Percentiles rank a stretch among this genome's conserved stretches.
phyloP scores from a whole-genome alignment of 768 basidiomycete genomes.

The Lactifluus pinguis region DNA sequence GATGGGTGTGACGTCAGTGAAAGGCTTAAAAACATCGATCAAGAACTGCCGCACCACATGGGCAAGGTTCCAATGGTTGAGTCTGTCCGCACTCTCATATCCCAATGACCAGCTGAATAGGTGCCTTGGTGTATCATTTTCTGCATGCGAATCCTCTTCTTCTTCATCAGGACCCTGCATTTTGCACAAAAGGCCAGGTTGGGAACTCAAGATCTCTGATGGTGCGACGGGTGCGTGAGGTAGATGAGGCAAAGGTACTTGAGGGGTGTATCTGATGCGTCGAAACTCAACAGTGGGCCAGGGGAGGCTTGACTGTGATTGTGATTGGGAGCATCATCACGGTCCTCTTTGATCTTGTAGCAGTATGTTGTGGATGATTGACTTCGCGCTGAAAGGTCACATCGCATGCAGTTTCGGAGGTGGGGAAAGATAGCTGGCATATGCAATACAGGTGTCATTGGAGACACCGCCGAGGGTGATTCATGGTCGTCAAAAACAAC shows the following conservation, averaged over 20 bases:
- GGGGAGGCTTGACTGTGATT: constrained; percentile 27
- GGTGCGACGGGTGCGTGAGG: constrained; percentile 48
- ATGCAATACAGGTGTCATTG: constrained; percentile 18
- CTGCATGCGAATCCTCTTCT: constrained; percentile 52
- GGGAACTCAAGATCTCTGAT: constrained; percentile 41
- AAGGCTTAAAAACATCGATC: too few relatives aligned
- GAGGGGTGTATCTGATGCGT: constrained; percentile 34
- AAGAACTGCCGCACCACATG: too few relatives aligned
- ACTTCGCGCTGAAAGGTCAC: constrained; percentile 6
- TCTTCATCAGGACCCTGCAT: constrained; percentile 42
- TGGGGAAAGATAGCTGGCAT: constrained; percentile 8
- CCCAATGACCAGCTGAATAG: too few relatives aligned
- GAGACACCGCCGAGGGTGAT: constrained; percentile 20
- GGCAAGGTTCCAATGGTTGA: too few relatives aligned
- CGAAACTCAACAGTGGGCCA: constrained; percentile 31
- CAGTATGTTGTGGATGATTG: constrained; percentile 5
- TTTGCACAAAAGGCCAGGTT: constrained; percentile 65
- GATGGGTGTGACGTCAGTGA: too few relatives aligned
- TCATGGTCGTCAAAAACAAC: constrained; percentile 27
- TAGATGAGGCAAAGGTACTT: constrained; percentile 28
- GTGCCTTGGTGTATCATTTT: constrained; percentile 22
- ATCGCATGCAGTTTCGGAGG: constrained; percentile 13
- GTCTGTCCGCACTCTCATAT: too few relatives aligned
- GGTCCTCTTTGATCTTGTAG: constrained; percentile 17
- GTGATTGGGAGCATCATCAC: constrained; percentile 16